These are phyloP conservation scores for Trichoderma erinaceum DNA, from an alignment of 495 filamentous ascomycete genomes.

Conservation along the genomic window DNA sequence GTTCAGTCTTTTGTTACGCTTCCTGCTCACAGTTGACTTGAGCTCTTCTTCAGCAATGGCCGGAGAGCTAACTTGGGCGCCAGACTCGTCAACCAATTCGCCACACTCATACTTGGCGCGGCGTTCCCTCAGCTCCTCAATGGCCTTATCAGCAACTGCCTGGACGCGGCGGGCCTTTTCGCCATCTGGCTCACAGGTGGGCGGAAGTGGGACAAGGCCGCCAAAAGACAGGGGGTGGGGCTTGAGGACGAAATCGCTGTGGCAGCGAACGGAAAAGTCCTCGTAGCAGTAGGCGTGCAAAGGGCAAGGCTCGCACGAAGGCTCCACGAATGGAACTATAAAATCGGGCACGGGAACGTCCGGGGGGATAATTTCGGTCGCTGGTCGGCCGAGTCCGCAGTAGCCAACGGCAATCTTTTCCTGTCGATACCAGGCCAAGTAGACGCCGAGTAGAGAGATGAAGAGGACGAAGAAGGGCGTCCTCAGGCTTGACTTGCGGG, in stretches of 20 bases:
- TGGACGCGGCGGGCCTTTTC: constrained; percentile 84
- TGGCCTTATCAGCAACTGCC: constrained; percentile 77
- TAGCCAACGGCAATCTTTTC: constrained; percentile 94
- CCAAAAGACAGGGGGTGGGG: constrained; percentile 77
- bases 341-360: constrained; percentile 53
- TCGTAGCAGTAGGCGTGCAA: constrained; percentile 83
- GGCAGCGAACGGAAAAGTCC: constrained; percentile 69
- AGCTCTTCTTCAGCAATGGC: constrained; percentile 70
- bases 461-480: constrained; percentile 62
- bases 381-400: constrained; percentile 75
- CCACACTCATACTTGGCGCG: constrained; percentile 88
- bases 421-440: constrained; percentile 78
- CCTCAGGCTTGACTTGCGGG: constrained; percentile 25
- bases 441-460: constrained; percentile 59
- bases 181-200: constrained; percentile 92
- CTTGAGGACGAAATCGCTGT: constrained; percentile 78
- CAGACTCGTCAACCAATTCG: constrained; percentile 57
- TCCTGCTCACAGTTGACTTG: constrained; percentile 65
- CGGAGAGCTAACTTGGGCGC: constrained; percentile 49
- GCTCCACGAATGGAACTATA: constrained; percentile 59
- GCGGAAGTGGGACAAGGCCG: constrained; percentile 76
- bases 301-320: constrained; percentile 86
- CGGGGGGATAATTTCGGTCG: constrained; percentile 36
- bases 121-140: constrained; percentile 80
- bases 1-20: constrained; percentile 69